Evolutionary conservation across 2,329 filamentous ascomycete genomes (phyloP), one percentile per base, ranked within the genome.

Genomic region (Clonostachys rosea): DNA sequence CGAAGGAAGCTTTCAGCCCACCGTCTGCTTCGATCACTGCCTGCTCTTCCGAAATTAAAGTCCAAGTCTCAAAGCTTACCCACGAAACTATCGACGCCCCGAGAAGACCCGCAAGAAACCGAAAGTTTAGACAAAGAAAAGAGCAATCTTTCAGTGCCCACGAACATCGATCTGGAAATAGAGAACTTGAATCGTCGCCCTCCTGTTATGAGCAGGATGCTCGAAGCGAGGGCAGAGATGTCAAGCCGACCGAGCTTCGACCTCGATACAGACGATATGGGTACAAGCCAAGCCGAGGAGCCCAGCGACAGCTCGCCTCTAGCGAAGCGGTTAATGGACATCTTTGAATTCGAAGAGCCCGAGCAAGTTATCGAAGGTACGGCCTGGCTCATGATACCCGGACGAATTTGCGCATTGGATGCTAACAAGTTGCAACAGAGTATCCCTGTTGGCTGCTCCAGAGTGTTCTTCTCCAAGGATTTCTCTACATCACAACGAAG

Each of bases 371-470:
- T 96, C 51, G 84, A 88, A 64, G 24, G 24, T 30, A 30, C 24
- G 24, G 24, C 24, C 24, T 30, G 8, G 84, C 84, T 86, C 65
- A 46, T 65, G 52, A 14, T 41, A 12, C n/a, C 24, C 7, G 6
- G 18, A 43, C 8, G 17, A 34, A 43, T 7, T 3, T 34, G 20
- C 14, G 11, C 13, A 24, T 9, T 8, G 61, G 49, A 14, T 30
- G 6, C 5, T 43, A 35, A 64, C 82, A 30, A 30, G 24, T 30
- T 30, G 24, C 24, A 30, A 30, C 24, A 30, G 92, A 97, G 71
- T 96, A 95, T 62, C 88, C 91, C 9, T 97, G 92, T 68, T 96
- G 90, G 84, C 72, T 97, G 37, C 71, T 97, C 34, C 91, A 96
- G 63, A 96, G 87, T 60, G 90, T 96, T 41, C 73, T 97, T 33